phyloP scores from a whole-genome alignment of 306 rosid species.

The Hippophae rhamnoides region DNA sequence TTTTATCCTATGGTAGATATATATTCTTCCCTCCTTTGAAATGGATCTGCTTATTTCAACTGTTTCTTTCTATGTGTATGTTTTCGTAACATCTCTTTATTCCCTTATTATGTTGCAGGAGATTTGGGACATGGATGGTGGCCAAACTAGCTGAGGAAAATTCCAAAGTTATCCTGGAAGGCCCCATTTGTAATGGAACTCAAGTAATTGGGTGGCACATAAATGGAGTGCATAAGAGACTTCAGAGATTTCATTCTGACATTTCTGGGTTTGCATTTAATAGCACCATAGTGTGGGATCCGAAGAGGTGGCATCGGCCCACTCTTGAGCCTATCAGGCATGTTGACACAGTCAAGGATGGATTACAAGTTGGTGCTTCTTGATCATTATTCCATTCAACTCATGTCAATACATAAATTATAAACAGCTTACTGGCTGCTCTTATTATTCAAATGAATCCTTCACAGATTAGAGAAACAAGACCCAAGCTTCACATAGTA shows the following conservation, averaged over 20 bases:
- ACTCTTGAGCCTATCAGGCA: slow-evolving; percentile 62
- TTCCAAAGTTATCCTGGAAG: slow-evolving; percentile 39
- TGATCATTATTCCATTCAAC: neutral
- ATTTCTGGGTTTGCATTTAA: slow-evolving; percentile 84
- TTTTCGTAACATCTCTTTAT: slow-evolving; percentile 12
- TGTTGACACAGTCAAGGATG: slow-evolving; percentile 47
- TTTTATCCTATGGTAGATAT: neutral
- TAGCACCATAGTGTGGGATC: slow-evolving; percentile 85
- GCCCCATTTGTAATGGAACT: slow-evolving; percentile 76
- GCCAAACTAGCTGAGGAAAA: slow-evolving; percentile 38
- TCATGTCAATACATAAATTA: no score
- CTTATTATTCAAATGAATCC: no score
- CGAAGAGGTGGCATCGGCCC: slow-evolving; percentile 69
- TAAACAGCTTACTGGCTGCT: no score
- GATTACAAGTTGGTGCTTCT: slow-evolving; percentile 46
- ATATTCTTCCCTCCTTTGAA: neutral
- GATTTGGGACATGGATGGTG: slow-evolving; percentile 82
- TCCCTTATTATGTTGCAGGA: slow-evolving; percentile 36
- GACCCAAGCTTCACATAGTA: slow-evolving; percentile 3
- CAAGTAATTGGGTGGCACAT: slow-evolving; percentile 80
- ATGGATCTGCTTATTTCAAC: neutral
- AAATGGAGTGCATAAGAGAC: slow-evolving; percentile 33
- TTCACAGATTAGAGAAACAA: neutral
- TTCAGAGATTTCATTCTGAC: slow-evolving; percentile 59
- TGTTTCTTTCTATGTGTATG: slow-evolving; percentile 6